Base-by-base conservation (phyloP, 2,329 filamentous ascomycete genomes). In the Penicillium palitans region DNA sequence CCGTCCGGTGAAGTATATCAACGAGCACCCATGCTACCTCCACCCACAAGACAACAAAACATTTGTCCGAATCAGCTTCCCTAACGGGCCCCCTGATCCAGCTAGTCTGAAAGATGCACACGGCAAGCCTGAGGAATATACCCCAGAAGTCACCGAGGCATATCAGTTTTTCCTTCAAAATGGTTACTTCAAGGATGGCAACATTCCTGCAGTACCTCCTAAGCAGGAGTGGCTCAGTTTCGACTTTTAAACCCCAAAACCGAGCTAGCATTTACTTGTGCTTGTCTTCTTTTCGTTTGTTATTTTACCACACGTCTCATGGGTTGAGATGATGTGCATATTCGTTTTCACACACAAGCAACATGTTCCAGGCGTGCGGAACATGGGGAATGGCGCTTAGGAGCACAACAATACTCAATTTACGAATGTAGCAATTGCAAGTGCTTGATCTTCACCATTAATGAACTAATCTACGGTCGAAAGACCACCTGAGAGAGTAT, bases 131-230 rank as follows among this genome's bases (percentile, higher is more conserved):
- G 70, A 75, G 31, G 72, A 86, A 2, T 82, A 81, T 57, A 82
- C 84, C 21, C 78, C 79, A 0, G 76, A 77, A 60, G 68, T 86
- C 40, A 84, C 84, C 68, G 80, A 79, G 39, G 82, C 85, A 46
- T 96, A 93, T 77, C 78, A 80, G 58, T 80, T 82, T 45, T 87
- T 92, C 70, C 78, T 82, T 46, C 80, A 85, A 62, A 84, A 84
- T 21, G 90, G 90, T 0, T 75, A 72, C 33, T 96, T 96, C 72
- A 81, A 83, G 42, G 85, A 86, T 37, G 88, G 87, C 0, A 68
- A 87, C 7, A 89, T 96, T 78, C 93, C 93, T 0, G 82, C 89
- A 66, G 77, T 91, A 46, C 90, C 93, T 21, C 93, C 93, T 0
- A 87, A 87, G 74, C 81, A 86, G 61, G 91, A 93, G 69, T 93